Evolutionary conservation across 2,329 filamentous ascomycete species (phyloP).

Genomic region (Phaeomoniella chlamydospora): DNA sequence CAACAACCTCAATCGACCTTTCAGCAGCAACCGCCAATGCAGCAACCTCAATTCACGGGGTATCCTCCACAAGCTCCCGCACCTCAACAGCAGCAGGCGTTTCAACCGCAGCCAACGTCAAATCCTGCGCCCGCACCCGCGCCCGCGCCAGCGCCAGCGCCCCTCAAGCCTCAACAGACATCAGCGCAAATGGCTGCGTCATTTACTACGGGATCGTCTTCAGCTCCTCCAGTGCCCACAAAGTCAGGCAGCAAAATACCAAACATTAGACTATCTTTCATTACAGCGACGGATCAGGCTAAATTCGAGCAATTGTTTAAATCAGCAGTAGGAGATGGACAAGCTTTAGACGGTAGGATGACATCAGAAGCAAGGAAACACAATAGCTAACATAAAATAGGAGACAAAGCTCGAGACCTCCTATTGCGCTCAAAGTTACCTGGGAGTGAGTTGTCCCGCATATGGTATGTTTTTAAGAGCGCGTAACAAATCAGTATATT

Average conservation of each 20-base stretch:
- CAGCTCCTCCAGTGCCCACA: constrained; percentile 47
- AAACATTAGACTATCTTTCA: constrained; percentile 87
- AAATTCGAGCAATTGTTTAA: constrained; percentile 98
- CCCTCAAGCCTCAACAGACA: constrained; percentile 42
- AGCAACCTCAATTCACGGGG: constrained; percentile 48
- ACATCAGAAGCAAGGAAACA: constrained; percentile 1
- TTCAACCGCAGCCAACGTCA: constrained; percentile 12
- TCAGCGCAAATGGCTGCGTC: constrained; percentile 51
- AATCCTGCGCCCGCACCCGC: constrained; percentile 25
- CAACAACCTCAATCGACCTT: constrained; percentile 32
- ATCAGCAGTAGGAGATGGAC: constrained; percentile 72
- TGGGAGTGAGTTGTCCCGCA: constrained; percentile 76
- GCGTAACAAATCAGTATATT: constrained; percentile 12
- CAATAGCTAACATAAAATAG: constrained; percentile 14
- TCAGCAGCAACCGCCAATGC: constrained; percentile 45
- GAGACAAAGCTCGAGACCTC: constrained; percentile 80
- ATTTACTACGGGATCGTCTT: constrained; percentile 34
- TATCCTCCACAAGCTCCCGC: constrained; percentile 32
- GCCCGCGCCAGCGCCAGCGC: constrained; percentile 19
- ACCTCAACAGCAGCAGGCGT: constrained; percentile 36
- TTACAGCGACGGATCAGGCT: constrained; percentile 83
- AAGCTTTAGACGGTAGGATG: constrained; percentile 60
- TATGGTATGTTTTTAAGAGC: constrained; percentile 50
- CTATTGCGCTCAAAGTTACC: constrained; percentile 77
- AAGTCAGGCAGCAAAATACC: constrained; percentile 55